phyloP scores from a whole-genome alignment of 805 yeast genomes.

The Candida stauntonica region DNA sequence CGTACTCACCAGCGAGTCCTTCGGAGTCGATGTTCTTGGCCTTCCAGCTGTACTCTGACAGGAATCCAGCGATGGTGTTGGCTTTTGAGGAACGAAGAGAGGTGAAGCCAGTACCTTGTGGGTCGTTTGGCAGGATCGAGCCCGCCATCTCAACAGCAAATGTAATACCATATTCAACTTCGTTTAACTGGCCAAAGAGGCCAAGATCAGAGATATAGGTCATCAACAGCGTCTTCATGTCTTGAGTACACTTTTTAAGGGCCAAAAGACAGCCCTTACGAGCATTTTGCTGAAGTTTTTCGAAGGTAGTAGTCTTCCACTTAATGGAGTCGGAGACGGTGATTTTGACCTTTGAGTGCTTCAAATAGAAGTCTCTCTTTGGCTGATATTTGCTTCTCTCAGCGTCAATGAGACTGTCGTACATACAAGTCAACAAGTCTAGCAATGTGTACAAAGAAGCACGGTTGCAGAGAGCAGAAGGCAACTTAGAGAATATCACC shows the following conservation, averaged over 20 bases:
- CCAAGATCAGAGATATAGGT: conserved; percentile 58
- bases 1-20: conserved; percentile 23
- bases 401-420: conserved; percentile 78
- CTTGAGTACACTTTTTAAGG: conserved; percentile 58
- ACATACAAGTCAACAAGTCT: conserved; percentile 73
- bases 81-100: conserved; percentile 34
- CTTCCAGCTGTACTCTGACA: conserved; percentile 76
- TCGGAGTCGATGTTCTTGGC: conserved; percentile 35
- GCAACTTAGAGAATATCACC: conserved; percentile 56
- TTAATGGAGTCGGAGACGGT: conserved; percentile 68
- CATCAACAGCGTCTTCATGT: conserved; percentile 74
- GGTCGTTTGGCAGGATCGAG: conserved; percentile 56
- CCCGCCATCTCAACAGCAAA: conserved; percentile 92
- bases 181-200: conserved; percentile 31
- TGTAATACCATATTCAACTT: conserved; percentile 74
- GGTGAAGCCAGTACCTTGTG: conserved; percentile 53
- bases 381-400: conserved; percentile 85
- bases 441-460: conserved; percentile 70
- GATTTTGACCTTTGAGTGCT: conserved; percentile 36
- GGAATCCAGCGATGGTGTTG: conserved; percentile 64
- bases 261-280: conserved; percentile 62
- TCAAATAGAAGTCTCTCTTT: conserved; percentile 53
- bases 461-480: conserved; percentile 75
- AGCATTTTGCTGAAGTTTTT: conserved; percentile 53
- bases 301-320: conserved; percentile 70